Percentiles rank a stretch among this genome's conserved stretches.
Conservation (phyloP, 139 green algal genomes). For the Micractinium conductrix region DNA sequence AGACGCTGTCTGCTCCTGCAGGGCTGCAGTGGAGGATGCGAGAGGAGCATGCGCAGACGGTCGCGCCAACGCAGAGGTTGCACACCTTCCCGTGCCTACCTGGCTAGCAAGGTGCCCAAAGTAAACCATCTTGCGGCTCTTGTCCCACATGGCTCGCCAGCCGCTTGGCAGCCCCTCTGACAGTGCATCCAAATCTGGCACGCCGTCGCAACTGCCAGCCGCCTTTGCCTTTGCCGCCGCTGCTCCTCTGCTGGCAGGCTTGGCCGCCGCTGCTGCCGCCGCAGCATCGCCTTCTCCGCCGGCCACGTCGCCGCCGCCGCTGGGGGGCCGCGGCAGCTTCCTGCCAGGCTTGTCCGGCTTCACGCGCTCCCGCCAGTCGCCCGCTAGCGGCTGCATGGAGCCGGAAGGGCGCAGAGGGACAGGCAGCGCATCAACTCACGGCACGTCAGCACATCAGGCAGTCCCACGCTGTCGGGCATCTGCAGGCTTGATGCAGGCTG, state of each 20-base stretch:
- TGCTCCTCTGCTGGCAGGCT: neutral
- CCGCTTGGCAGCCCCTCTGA: slow-evolving; percentile 60
- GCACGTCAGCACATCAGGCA: neutral
- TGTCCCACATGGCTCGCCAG: slow-evolving; percentile 77
- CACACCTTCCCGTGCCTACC: neutral
- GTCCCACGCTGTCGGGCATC: neutral
- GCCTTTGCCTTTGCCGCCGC: neutral
- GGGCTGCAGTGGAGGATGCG: too few species aligned
- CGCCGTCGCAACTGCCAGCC: slow-evolving; percentile 1
- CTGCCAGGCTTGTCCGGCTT: slow-evolving; percentile 37
- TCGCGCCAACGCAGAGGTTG: neutral
- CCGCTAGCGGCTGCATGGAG: slow-evolving; percentile 49
- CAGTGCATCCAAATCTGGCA: slow-evolving; percentile 68
- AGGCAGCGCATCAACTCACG: neutral
- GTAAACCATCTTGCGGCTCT: slow-evolving; percentile 60
- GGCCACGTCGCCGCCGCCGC: neutral
- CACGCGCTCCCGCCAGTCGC: slow-evolving; percentile 55
- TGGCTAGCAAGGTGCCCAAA: slow-evolving; percentile 71
- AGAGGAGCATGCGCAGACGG: too few species aligned
- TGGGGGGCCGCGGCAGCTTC: neutral
- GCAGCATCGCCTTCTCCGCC: neutral
- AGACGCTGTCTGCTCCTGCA: too few species aligned
- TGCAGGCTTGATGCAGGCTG: neutral
- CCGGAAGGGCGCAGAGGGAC: neutral
- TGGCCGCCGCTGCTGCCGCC: neutral